Evolutionary conservation across 1,139 yeast genomes (phyloP).

Genomic region (Taphrina communis): DNA sequence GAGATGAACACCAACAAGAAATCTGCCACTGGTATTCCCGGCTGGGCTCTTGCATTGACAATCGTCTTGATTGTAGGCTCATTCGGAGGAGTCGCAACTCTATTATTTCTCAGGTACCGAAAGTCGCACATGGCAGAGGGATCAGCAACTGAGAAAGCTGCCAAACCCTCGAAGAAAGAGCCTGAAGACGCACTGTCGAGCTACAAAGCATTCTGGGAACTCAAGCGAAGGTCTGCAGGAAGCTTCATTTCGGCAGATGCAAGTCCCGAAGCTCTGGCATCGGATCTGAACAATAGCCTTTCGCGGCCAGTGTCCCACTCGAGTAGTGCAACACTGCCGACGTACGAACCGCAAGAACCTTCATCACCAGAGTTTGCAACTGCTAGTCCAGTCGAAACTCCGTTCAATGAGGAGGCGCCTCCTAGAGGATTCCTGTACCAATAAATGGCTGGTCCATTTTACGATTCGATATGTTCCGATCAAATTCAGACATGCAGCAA

Average conservation of each 20-base stretch:
- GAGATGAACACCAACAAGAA: background rate
- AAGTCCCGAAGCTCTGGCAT: constrained; percentile 22
- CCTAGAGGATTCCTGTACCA: constrained; percentile 24
- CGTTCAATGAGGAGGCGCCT: constrained; percentile 9
- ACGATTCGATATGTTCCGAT: background rate
- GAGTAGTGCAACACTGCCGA: constrained; percentile 9
- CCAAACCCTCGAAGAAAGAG: constrained; percentile 4
- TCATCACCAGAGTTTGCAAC: background rate
- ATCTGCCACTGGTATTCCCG: constrained; percentile 5
- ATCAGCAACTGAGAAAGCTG: constrained; percentile 1
- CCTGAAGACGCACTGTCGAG: constrained; percentile 30
- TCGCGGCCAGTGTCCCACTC: background rate
- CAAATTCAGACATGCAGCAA: background rate
- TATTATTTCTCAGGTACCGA: constrained; percentile 4
- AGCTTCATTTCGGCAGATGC: constrained; percentile 36
- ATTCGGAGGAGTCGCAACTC: background rate
- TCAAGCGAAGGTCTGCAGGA: constrained; percentile 28
- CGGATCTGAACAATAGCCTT: background rate
- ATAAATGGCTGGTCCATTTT: constrained; percentile 7
- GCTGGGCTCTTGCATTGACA: constrained; percentile 16
- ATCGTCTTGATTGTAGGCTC: background rate
- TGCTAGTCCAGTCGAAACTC: constrained; percentile 10
- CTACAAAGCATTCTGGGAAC: constrained; percentile 39
- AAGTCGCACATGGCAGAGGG: background rate
- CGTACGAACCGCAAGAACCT: background rate